A percentile compares a stretch with the other conserved stretches of the same genome.
phyloP scores from a whole-genome alignment of 2,329 filamentous ascomycete genomes.

The Beauveria bassiana region DNA sequence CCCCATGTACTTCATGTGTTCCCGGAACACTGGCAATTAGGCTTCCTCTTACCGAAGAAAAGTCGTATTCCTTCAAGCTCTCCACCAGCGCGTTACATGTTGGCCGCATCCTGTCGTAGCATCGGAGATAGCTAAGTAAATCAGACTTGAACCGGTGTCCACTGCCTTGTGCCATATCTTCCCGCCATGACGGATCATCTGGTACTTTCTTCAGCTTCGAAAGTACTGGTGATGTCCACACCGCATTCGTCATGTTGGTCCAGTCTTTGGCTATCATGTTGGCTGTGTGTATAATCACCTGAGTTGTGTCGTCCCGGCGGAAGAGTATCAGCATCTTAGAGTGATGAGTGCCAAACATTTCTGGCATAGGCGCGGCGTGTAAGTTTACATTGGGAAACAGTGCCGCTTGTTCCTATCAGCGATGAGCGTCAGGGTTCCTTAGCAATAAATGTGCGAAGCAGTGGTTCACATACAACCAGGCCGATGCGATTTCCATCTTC shows the following conservation, averaged over 20 bases:
- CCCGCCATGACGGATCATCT: conserved; percentile 11
- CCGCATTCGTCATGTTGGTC: conserved; percentile 78
- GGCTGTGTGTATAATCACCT: conserved; percentile 79
- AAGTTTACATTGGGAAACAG: conserved; percentile 61
- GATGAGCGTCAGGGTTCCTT: conserved; percentile 3
- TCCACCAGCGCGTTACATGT: conserved; percentile 49
- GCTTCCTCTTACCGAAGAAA: conserved; percentile 58
- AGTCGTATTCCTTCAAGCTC: conserved; percentile 58
- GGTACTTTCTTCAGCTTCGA: conserved; percentile 32
- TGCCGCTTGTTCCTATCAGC: conserved; percentile 48
- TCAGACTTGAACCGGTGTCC: conserved; percentile 69
- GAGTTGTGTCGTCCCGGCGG: conserved; percentile 65
- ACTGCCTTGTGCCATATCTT: conserved; percentile 38
- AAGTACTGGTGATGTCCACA: conserved; percentile 70
- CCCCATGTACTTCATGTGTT: conserved; percentile 43
- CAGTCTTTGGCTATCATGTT: conserved; percentile 89
- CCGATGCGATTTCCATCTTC: conserved; percentile 52
- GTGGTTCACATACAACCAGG: conserved; percentile 41
- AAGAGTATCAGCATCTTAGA: conserved; percentile 83
- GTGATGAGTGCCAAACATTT: conserved; percentile 80
- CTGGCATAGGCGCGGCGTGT: conserved; percentile 69
- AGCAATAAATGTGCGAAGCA: background rate
- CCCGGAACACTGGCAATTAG: conserved; percentile 76
- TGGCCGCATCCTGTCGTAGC: conserved; percentile 54
- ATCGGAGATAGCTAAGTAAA: conserved; percentile 61